A percentile compares a stretch with the other conserved stretches of the same genome.
Evolutionary conservation across 2,329 filamentous ascomycete genomes (phyloP).

Genomic region (Capronia americana): DNA sequence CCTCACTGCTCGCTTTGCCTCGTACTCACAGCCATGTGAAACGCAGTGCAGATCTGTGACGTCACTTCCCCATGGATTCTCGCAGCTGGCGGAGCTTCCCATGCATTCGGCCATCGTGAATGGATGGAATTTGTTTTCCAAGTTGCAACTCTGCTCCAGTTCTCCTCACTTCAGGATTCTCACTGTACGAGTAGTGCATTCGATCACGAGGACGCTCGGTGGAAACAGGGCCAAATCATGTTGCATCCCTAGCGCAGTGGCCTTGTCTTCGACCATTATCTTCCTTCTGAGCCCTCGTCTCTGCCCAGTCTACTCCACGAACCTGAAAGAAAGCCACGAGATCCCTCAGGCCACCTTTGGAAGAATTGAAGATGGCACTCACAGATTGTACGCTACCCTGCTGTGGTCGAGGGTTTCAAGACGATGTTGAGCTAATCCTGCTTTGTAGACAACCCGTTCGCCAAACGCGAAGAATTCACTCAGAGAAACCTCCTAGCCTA

Average conservation of each 20-base stretch:
- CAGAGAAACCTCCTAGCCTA: slow-evolving; percentile 69
- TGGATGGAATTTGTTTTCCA: slow-evolving; percentile 16
- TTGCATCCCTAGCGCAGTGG: slow-evolving; percentile 1
- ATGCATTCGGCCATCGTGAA: neutral
- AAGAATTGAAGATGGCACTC: slow-evolving; percentile 26
- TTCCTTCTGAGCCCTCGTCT: neutral
- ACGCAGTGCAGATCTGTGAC: slow-evolving; percentile 1
- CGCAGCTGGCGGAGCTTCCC: neutral
- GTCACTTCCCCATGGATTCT: slow-evolving; percentile 10
- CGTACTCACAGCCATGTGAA: slow-evolving; percentile 7
- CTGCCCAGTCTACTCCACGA: neutral
- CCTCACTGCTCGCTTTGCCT: neutral
- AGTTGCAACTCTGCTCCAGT: neutral
- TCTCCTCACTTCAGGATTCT: neutral
- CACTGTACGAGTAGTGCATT: neutral
- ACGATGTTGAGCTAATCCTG: slow-evolving; percentile 10
- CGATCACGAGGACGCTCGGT: neutral
- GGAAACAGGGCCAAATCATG: neutral
- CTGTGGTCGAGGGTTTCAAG: neutral
- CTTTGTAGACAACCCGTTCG: slow-evolving; percentile 74
- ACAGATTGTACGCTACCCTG: slow-evolving; percentile 26
- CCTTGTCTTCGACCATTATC: neutral
- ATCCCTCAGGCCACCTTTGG: neutral
- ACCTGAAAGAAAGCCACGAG: neutral
- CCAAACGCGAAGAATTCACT: slow-evolving; percentile 70